Evolutionary conservation across 257 asterid genomes (phyloP), one percentile per base, ranked within the genome.

Genomic region (Solanum chaucha): DNA sequence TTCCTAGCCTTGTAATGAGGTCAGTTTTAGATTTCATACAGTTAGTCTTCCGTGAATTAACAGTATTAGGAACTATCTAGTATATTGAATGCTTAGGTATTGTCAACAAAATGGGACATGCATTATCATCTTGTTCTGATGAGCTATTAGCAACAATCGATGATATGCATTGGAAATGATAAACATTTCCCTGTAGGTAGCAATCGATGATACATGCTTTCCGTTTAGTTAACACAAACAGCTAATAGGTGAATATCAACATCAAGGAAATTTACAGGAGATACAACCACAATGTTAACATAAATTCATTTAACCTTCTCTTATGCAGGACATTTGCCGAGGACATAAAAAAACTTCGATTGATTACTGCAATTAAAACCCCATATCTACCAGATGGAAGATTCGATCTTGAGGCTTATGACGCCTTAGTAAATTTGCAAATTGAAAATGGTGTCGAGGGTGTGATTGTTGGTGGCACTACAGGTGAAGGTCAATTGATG

Each of bases 401-500:
- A 87, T 96, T 96, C 44, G 98, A 96, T 90, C 92, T 96, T 30
- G 98, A 92, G 91, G 98, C 99, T 81, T 96, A 94, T 73, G 98
- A 96, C 77, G 87, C 93, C 71, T 86, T 96, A 12, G 91, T 95
- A 61, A 89, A 96, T 88, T 91, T 86, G 93, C 99, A 96, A 86
- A 93, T 96, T 71, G 92, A 94, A 85, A 93, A 90, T 38, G 98
- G 99, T 4, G 98, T 87, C 1, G 98, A 95, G 90, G 98, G 98
- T 1, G 95, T 95, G 68, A 92, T 96, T 22, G 98, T 96, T 32
- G 99, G 98, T 87, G 99, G 99, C 30, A 95, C 96, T 40, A 95
- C 99, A 6, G 98, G 99, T n/a, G 98, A 96, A 88, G 98, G 99
- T 83, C 98, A 96, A 83, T 87, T 96, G 40, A 96, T 96, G 99